These are phyloP conservation scores for Clarkia xantiana DNA, from an alignment of 345 rosid species.

Conservation along the genomic window DNA sequence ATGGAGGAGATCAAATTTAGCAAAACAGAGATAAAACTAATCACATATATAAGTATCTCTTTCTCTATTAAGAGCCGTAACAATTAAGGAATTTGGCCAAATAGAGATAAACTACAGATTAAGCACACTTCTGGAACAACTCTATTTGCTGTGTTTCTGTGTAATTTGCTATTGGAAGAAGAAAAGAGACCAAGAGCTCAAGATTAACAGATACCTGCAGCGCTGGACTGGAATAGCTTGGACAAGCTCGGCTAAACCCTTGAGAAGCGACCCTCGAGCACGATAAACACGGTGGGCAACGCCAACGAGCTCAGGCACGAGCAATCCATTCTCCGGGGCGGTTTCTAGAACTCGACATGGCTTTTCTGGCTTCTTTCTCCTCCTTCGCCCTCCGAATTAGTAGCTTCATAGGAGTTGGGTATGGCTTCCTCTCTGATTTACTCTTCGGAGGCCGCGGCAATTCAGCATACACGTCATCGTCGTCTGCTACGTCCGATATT, in stretches of 20 bases:
- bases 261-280: constrained; percentile 36
- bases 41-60: too few relatives aligned
- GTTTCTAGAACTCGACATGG: constrained; percentile 59
- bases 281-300: constrained; percentile 51
- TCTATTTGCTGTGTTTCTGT: too few relatives aligned
- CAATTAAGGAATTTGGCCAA: too few relatives aligned
- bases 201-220: constrained; percentile 32
- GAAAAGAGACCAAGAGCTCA: not conserved
- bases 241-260: constrained; percentile 40
- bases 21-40: too few relatives aligned
- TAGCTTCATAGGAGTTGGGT: constrained; percentile 56
- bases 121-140: too few relatives aligned
- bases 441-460: constrained; percentile 54
- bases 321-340: constrained; percentile 69
- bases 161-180: not conserved
- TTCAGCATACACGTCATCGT: constrained; percentile 41
- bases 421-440: constrained; percentile 77
- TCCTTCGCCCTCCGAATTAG: constrained; percentile 54
- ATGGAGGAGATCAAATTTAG: too few relatives aligned
- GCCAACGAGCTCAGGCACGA: constrained; percentile 52
- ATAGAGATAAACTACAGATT: too few relatives aligned
- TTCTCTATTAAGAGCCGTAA: too few relatives aligned
- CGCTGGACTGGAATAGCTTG: constrained; percentile 38
- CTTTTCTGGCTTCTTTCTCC: constrained; percentile 51
- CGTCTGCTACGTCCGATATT: constrained; percentile 5